phyloP scores from a whole-genome alignment of 441 rosid species.

The Monsonia emarginata region DNA sequence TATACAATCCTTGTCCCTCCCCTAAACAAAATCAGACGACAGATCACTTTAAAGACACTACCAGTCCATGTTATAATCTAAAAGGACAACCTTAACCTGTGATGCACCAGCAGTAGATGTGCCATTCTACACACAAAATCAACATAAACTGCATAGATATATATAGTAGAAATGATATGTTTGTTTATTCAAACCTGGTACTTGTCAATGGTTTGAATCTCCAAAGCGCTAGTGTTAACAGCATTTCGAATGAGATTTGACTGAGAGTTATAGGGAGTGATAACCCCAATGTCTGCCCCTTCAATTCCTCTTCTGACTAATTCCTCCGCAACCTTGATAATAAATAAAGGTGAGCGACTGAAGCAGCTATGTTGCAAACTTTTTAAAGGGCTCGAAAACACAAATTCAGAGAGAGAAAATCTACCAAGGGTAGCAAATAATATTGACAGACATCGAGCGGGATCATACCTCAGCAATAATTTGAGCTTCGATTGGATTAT shows the following conservation, averaged over 20 bases:
- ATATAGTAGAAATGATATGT: neutral
- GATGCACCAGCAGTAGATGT: too few species aligned
- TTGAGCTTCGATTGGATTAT: constrained; percentile 74
- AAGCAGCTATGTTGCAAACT: neutral
- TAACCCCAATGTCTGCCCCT: constrained; percentile 71
- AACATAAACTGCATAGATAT: neutral
- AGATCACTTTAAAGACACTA: neutral
- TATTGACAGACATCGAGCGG: neutral
- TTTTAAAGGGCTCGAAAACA: neutral
- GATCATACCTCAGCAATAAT: constrained; percentile 60
- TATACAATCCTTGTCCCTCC: constrained; percentile 91
- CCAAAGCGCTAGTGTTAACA: constrained; percentile 41
- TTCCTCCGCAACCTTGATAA: constrained; percentile 48
- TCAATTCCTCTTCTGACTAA: constrained; percentile 51
- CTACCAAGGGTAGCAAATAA: neutral
- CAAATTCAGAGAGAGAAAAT: too few species aligned
- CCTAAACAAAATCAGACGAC: constrained; percentile 33
- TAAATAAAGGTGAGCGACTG: neutral
- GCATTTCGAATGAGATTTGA: constrained; percentile 53
- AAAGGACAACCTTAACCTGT: too few species aligned
- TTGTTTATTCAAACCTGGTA: constrained; percentile 60
- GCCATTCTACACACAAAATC: too few species aligned
- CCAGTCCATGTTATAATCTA: too few species aligned
- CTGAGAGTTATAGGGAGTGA: constrained; percentile 93
- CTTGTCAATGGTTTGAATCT: constrained; percentile 88